Base-by-base conservation (phyloP, 495 filamentous ascomycete species). In the Daldinia grandis region DNA sequence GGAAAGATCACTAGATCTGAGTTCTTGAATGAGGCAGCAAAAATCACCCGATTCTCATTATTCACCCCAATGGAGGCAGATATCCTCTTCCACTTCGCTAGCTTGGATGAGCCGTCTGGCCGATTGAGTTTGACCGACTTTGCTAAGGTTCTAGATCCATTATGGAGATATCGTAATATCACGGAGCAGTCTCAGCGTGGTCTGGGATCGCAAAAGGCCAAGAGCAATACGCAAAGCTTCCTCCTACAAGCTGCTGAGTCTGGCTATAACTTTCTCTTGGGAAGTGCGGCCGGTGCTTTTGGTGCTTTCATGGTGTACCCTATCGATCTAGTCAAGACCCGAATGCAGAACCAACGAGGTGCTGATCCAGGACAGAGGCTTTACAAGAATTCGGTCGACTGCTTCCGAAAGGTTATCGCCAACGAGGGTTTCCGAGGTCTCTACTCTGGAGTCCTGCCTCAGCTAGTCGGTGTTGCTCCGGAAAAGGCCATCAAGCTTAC, bases 401-500 rank as follows among this genome's bases (percentile, higher is more conserved):
- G 95, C 78, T 92, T 92, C 8, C 87, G 81, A 75, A 98, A 98
- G 80, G 95, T 99, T 17, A 87, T 99, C 42, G 87, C 87, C 47
- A 97, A 98, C 76, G 95, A 99, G 79, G 95, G 95, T 66, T 87
- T 96, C 78, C 83, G 80, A 51, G 95, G 95, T 10, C 78, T 99
- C 17, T 99, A 99, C 81, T 97, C 93, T 53, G 95, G 95, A 74
- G 91, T 99, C 33, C 81, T 97, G 14, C 95, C 95, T 30, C 95
- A 99, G 81, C 85, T 99, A 50, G 93, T 99, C 42, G 95, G 95
- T 78, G 95, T 99, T 50, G 95, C 95, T 19, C 95, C 95, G 12
- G 95, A 99, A 80, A 99, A 99, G 83, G 95, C 95, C 58, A 99
- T 99, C 82, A 99, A 99, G 81, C 88, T 99, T 30, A 98, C 95